phyloP scores from a whole-genome alignment of 2,329 filamentous ascomycete species.

The Cladosporium oxysporum region DNA sequence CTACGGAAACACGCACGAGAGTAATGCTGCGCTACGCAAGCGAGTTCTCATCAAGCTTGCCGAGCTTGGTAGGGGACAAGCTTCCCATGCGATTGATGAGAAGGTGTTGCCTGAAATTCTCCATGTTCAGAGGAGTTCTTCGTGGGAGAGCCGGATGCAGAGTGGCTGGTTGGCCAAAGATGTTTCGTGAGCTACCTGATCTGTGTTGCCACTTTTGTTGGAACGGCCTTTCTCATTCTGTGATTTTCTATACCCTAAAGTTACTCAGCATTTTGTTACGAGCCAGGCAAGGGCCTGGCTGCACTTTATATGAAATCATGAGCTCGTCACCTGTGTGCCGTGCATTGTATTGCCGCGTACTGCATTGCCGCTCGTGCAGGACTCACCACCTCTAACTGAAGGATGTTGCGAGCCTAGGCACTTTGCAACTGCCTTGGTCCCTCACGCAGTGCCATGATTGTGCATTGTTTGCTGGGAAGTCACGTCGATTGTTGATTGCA shows the following conservation, averaged over 20 bases:
- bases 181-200: background rate
- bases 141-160: conserved; percentile 2
- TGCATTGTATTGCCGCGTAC: background rate
- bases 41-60: background rate
- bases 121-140: background rate
- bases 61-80: background rate
- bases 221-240: background rate
- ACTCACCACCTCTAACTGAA: background rate
- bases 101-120: background rate
- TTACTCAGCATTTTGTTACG: background rate
- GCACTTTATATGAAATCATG: background rate
- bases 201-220: background rate
- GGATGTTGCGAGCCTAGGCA: background rate
- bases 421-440: background rate
- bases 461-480: background rate
- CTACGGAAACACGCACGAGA: background rate
- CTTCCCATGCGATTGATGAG: background rate
- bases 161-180: background rate
- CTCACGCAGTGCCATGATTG: background rate
- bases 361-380: background rate
- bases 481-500: background rate
- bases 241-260: background rate
- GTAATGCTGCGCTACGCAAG: background rate
- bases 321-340: background rate
- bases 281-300: background rate